Evolutionary conservation across 345 rosid genomes (phyloP).

Genomic region (Populus ilicifolia): DNA sequence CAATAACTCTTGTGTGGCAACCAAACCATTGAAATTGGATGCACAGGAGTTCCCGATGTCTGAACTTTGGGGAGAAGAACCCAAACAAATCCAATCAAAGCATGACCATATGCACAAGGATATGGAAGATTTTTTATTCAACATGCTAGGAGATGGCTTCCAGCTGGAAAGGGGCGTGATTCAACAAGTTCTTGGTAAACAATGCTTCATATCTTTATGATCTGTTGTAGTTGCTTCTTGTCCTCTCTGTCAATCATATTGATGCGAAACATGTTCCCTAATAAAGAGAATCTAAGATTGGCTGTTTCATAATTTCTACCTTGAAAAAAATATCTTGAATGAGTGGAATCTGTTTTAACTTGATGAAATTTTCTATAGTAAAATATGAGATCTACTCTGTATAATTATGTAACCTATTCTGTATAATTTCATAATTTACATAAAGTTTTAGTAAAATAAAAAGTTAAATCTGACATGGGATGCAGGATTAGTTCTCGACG

Average conservation of each 20-base stretch:
- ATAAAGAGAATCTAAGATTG: background rate
- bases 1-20: constrained; percentile 22
- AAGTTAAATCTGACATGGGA: background rate
- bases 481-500: background rate
- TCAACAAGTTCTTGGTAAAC: constrained; percentile 43
- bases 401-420: background rate
- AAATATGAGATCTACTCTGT: background rate
- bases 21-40: constrained; percentile 53
- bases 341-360: background rate
- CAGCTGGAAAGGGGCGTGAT: constrained; percentile 32
- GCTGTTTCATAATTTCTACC: background rate
- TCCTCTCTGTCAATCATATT: background rate
- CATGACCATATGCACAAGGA: constrained; percentile 31
- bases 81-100: constrained; percentile 8
- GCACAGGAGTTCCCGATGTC: constrained; percentile 29
- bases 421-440: background rate
- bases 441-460: background rate
- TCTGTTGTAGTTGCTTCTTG: background rate
- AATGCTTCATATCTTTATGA: constrained; percentile 4
- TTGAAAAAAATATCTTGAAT: background rate
- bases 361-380: background rate
- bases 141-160: constrained; percentile 51
- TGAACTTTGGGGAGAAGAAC: constrained; percentile 32
- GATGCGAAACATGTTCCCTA: background rate
- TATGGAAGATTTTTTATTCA: constrained; percentile 46